Evolutionary conservation across 2,329 filamentous ascomycete genomes (phyloP), one percentile per base, ranked within the genome.

Genomic region (Pestalotiopsis sp.): DNA sequence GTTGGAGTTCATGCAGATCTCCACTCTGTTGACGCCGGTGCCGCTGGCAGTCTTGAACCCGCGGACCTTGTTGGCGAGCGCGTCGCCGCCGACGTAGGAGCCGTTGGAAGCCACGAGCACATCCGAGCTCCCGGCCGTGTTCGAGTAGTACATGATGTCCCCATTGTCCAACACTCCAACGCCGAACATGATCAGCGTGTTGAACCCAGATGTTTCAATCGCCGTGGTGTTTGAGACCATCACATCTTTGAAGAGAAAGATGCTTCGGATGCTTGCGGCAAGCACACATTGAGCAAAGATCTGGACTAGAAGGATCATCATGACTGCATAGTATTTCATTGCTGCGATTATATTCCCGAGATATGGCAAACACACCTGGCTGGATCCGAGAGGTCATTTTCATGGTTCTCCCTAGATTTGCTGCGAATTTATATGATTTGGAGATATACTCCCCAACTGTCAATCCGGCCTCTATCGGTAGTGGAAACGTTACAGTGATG

Each of bases 11-110:
- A 82, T 83, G 1, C 78, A 83, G 61, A 84, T 78, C 72, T 85
- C 82, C 25, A 84, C 72, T 4, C 82, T 72, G 70, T 79, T 69
- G 38, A 84, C 74, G 36, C 75, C 73, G 1, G 80, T 81, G 11
- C 59, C 67, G 52, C 68, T 70, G 25, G 71, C 73, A 1, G 74
- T 75, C 72, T 84, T 84, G 74, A 83, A 80, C 1, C 80, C 81
- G 52, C 73, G 74, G 2, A 87, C 75, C 72, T 86, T 86, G 27
- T 82, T 79, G 27, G 84, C 81, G 7, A 87, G 80, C n/a, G 80
- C 82, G 7, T 78, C 79, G 65, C 85, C 82, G 13, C 84, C 85
- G 6, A 86, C 80, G 69, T 87, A 87, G 39, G 80, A 73, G 23
- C 82, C 80, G 39, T 75, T 73, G 9, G 79, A 79, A 2, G 82